Evolutionary conservation across 164 flowering plant species (phyloP).

Genomic region (Tetracentron sinense): DNA sequence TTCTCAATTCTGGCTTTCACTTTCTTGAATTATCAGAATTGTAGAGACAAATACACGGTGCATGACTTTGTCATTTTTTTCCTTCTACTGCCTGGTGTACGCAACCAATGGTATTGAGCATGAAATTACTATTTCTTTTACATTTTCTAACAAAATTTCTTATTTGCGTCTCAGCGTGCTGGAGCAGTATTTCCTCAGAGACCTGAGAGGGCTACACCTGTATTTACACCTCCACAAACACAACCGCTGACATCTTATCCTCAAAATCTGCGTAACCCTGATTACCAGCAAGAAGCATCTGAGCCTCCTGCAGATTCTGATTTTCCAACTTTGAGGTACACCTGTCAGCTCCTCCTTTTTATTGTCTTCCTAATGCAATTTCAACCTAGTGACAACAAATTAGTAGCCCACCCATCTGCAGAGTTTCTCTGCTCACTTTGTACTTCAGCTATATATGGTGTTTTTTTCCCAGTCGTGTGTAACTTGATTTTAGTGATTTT

Average conservation of each 20-base stretch:
- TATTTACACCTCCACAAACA: constrained; percentile 84
- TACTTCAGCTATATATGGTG: not conserved
- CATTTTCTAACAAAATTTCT: constrained; percentile 5
- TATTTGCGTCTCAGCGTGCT: constrained; percentile 58
- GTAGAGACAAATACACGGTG: not conserved
- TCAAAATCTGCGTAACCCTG: constrained; percentile 53
- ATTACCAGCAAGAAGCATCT: constrained; percentile 41
- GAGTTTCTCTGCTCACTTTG: not conserved
- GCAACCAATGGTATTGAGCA: not conserved
- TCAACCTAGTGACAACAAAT: not conserved
- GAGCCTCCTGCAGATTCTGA: constrained; percentile 77
- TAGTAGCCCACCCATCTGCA: not conserved
- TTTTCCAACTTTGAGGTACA: constrained; percentile 80
- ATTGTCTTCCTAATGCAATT: constrained; percentile 2
- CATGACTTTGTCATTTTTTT: not conserved
- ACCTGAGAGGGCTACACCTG: constrained; percentile 74
- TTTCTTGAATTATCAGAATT: not conserved
- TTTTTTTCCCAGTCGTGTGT: not conserved
- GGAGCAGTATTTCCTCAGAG: constrained; percentile 97
- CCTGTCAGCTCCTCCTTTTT: not conserved
- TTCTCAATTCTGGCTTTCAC: not conserved
- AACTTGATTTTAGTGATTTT: not conserved
- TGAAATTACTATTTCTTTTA: not conserved
- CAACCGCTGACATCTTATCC: constrained; percentile 76
- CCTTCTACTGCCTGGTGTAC: not conserved